These are phyloP conservation scores for Macrocystidia cucumis DNA, from an alignment of 1,284 basidiomycete genomes.

Conservation along the genomic window DNA sequence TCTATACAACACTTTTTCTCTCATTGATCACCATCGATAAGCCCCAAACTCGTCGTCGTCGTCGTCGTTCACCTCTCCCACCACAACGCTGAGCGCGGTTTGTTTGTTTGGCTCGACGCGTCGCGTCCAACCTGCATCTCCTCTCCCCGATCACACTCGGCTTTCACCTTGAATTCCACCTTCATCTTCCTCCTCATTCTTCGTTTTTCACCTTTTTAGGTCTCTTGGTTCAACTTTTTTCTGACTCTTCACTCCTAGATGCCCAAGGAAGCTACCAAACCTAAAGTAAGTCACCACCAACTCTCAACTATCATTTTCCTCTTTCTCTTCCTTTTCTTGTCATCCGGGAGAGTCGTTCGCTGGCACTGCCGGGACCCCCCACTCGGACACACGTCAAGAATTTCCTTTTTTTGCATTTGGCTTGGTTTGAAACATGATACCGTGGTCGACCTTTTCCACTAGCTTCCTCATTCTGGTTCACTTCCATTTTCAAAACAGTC, in stretches of 20 bases:
- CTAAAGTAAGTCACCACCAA: conserved; percentile 70
- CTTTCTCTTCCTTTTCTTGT: conserved; percentile 11
- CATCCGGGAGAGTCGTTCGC: not conserved
- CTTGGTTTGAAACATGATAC: too few species aligned
- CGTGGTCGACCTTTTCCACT: conserved; percentile 4
- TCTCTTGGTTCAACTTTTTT: conserved; percentile 5
- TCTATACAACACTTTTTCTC: too few species aligned
- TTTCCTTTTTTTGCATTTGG: too few species aligned
- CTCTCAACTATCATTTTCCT: too few species aligned
- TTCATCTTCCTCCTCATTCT: not conserved
- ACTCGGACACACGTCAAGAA: too few species aligned
- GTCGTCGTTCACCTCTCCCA: not conserved
- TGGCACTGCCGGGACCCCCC: too few species aligned
- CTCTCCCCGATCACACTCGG: not conserved
- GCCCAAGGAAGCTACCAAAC: conserved; percentile 75
- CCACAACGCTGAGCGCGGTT: conserved; percentile 1
- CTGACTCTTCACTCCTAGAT: conserved; percentile 41
- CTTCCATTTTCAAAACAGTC: not conserved
- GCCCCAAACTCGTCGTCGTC: not conserved
- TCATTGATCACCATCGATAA: too few species aligned
- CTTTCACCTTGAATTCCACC: conserved; percentile 7
- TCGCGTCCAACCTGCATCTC: not conserved
- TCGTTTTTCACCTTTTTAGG: not conserved
- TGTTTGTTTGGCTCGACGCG: conserved; percentile 1
- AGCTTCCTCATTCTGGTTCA: conserved; percentile 3